Evolutionary conservation across 768 basidiomycete species (phyloP).

Genomic region (Xerocomus spinulosus): DNA sequence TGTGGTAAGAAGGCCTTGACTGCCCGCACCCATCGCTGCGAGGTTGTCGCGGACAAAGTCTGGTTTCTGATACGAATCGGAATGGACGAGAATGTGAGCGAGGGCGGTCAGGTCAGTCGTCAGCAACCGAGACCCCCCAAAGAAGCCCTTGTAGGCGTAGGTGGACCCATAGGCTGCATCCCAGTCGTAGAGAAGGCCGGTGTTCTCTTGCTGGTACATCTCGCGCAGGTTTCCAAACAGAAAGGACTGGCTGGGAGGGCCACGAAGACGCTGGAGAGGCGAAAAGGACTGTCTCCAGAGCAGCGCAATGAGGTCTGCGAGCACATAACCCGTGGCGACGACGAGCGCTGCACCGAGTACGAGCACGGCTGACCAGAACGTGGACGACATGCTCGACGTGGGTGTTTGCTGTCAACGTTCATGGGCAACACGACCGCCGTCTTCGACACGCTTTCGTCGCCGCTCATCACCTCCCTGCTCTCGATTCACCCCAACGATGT

Average conservation of each 20-base stretch:
- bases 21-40: slow-evolving; percentile 48
- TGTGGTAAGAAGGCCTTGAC: slow-evolving; percentile 45
- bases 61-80: slow-evolving; percentile 60
- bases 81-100: slow-evolving; percentile 51
- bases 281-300: slow-evolving; percentile 44
- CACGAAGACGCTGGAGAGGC: slow-evolving; percentile 43
- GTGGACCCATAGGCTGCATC: slow-evolving; percentile 42
- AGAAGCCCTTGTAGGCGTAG: slow-evolving; percentile 50
- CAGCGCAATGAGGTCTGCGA: slow-evolving; percentile 37
- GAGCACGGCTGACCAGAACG: slow-evolving; percentile 1
- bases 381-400: slow-evolving; percentile 4
- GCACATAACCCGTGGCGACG: slow-evolving; percentile 21
- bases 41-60: slow-evolving; percentile 50
- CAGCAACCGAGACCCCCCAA: slow-evolving; percentile 50
- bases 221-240: slow-evolving; percentile 51
- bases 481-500: slow-evolving; percentile 47
- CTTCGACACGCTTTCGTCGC: slow-evolving; percentile 17
- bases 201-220: slow-evolving; percentile 59
- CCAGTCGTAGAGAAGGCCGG: slow-evolving; percentile 44
- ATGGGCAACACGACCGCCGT: slow-evolving; percentile 11
- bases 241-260: slow-evolving; percentile 44
- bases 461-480: slow-evolving; percentile 33
- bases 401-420: not conserved
- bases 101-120: slow-evolving; percentile 57
- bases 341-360: slow-evolving; percentile 11